Evolutionary conservation across 176 grass and related monocot genomes (phyloP).

Genomic region (Phoenix roebelenii): DNA sequence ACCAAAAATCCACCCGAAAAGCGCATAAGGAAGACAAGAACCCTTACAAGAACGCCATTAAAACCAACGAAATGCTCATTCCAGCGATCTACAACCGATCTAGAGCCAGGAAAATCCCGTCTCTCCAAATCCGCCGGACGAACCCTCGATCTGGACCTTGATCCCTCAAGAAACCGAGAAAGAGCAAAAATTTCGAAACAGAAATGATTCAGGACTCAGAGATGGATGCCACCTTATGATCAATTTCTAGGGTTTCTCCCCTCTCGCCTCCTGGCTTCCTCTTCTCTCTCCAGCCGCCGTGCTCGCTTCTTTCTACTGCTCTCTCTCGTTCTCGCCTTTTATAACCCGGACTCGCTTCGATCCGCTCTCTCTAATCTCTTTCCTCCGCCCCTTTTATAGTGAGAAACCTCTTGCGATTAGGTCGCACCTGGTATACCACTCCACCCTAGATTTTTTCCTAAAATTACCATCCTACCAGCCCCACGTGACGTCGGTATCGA

Average conservation of each 20-base stretch:
- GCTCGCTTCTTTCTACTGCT: background rate
- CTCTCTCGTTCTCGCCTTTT: background rate
- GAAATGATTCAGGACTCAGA: background rate
- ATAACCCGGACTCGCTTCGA: background rate
- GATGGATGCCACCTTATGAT: background rate
- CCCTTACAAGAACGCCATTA: conserved; percentile 8
- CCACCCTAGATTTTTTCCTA: background rate
- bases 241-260: conserved; percentile 19
- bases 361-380: too few relatives aligned
- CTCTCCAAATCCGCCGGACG: background rate
- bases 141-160: conserved; percentile 7
- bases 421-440: background rate
- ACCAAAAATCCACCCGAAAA: conserved; percentile 3
- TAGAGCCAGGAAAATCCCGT: background rate
- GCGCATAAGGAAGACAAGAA: background rate
- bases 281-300: conserved; percentile 9
- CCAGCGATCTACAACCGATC: background rate
- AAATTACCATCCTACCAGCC: background rate
- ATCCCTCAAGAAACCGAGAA: background rate
- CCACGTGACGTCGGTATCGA: too few relatives aligned
- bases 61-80: background rate
- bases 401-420: conserved; percentile 7
- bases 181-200: background rate
- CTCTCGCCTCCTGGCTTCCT: background rate
- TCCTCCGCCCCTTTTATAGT: conserved; percentile 12